Percentiles rank a stretch among this genome's conserved stretches.
These are phyloP conservation scores for Microdochium nivale DNA, from an alignment of 2,329 filamentous ascomycete species.

Conservation along the genomic window DNA sequence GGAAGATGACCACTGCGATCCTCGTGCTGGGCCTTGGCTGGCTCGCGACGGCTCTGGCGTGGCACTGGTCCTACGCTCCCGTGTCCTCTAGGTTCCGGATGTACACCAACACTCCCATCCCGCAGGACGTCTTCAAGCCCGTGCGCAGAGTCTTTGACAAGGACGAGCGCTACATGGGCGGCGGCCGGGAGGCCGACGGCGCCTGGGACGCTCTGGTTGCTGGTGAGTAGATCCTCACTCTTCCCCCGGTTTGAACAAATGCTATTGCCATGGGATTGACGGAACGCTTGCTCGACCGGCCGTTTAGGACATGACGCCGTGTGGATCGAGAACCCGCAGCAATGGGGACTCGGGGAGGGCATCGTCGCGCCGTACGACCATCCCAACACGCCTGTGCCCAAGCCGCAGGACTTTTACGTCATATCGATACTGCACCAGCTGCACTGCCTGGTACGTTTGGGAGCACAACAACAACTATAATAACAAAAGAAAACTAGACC, in stretches of 20 bases:
- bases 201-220: not conserved
- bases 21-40: not conserved
- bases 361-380: not conserved
- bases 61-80: not conserved
- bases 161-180: not conserved
- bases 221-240: not conserved
- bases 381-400: not conserved
- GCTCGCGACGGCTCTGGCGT: not conserved
- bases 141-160: not conserved
- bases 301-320: not conserved
- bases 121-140: not conserved
- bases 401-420: conserved; percentile 1
- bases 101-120: not conserved
- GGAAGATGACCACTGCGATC: not conserved
- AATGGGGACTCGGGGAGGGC: conserved; percentile 1
- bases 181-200: not conserved
- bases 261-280: too few species aligned
- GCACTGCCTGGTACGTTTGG: conserved; percentile 1
- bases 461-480: too few species aligned
- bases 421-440: conserved; percentile 1
- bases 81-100: not conserved
- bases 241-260: not conserved
- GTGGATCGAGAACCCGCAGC: not conserved
- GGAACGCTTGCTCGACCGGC: too few species aligned
- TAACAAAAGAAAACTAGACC: too few species aligned